Conservation (phyloP, 306 rosid genomes). For the Cicer cuneatum region DNA sequence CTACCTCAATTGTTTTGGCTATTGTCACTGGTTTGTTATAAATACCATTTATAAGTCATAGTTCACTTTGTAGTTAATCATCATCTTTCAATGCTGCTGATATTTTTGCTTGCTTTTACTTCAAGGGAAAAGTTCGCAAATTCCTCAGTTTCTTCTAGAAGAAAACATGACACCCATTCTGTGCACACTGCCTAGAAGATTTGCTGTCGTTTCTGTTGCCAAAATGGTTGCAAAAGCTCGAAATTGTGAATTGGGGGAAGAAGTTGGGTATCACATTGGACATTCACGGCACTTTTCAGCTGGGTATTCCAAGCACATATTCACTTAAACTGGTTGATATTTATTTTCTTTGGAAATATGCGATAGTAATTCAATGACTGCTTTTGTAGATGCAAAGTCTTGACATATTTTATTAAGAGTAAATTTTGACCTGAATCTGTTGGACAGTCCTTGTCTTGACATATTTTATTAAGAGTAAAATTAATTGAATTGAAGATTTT, state of each 20-base stretch:
- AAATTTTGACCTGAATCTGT: constrained; percentile 16
- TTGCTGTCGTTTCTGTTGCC: constrained; percentile 88
- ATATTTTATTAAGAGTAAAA: constrained; percentile 14
- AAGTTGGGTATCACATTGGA: constrained; percentile 93
- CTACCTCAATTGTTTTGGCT: not conserved
- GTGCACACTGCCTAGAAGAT: constrained; percentile 92
- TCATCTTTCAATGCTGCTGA: constrained; percentile 36
- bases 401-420: constrained; percentile 18
- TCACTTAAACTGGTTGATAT: constrained; percentile 3
- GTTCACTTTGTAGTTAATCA: constrained; percentile 15
- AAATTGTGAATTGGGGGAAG: constrained; percentile 72
- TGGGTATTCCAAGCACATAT: constrained; percentile 51
- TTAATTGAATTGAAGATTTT: not conserved
- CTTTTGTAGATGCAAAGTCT: constrained; percentile 4
- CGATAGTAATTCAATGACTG: constrained; percentile 28
- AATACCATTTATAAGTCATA: not conserved
- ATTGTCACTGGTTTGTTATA: constrained; percentile 16
- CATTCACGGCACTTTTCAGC: constrained; percentile 68
- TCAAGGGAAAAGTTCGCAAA: constrained; percentile 90
- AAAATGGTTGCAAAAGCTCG: constrained; percentile 88
- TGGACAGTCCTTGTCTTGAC: not conserved
- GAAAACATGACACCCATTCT: constrained; percentile 77
- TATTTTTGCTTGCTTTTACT: constrained; percentile 12
- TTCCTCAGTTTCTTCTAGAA: constrained; percentile 89
- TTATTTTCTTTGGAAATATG: not conserved